Evolutionary conservation across 495 filamentous ascomycete genomes (phyloP).

Genomic region (Diplogelasinospora grovesii): DNA sequence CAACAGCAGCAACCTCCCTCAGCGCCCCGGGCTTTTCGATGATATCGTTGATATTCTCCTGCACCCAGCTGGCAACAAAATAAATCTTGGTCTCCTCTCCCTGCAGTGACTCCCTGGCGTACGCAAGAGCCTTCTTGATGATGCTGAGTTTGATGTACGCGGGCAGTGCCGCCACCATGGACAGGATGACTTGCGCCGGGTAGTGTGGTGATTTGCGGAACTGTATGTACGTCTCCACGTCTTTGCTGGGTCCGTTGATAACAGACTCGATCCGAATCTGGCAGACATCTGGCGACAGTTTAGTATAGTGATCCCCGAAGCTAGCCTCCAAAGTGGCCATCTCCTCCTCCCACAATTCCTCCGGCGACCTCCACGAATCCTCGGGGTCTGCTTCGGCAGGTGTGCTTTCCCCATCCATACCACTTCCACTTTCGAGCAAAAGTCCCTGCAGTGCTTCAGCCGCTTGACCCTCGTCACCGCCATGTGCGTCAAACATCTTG

Average conservation of each 20-base stretch:
- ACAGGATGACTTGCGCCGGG: conserved; percentile 70
- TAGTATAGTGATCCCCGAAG: conserved; percentile 58
- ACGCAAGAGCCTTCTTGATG: conserved; percentile 65
- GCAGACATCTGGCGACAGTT: conserved; percentile 51
- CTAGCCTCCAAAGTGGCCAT: conserved; percentile 73
- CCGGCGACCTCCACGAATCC: conserved; percentile 37
- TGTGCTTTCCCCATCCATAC: conserved; percentile 6
- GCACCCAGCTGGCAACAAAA: conserved; percentile 83
- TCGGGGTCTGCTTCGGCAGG: conserved; percentile 12
- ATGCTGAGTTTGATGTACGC: conserved; percentile 89
- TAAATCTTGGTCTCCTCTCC: conserved; percentile 84
- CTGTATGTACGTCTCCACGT: conserved; percentile 42
- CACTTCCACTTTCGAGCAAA: conserved; percentile 48
- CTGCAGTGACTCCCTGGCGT: conserved; percentile 58
- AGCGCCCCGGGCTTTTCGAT: conserved; percentile 76
- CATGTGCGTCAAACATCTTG: conserved; percentile 58
- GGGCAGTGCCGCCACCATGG: conserved; percentile 63
- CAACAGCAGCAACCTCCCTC: conserved; percentile 68
- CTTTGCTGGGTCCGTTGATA: conserved; percentile 33
- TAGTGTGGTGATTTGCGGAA: conserved; percentile 55
- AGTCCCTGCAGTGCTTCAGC: conserved; percentile 71
- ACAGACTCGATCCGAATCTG: conserved; percentile 51
- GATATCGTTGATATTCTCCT: conserved; percentile 66
- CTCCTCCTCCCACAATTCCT: conserved; percentile 78
- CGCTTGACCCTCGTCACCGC: conserved; percentile 68